Conservation (phyloP, 768 basidiomycete genomes). For the Tremella fuciformis region DNA sequence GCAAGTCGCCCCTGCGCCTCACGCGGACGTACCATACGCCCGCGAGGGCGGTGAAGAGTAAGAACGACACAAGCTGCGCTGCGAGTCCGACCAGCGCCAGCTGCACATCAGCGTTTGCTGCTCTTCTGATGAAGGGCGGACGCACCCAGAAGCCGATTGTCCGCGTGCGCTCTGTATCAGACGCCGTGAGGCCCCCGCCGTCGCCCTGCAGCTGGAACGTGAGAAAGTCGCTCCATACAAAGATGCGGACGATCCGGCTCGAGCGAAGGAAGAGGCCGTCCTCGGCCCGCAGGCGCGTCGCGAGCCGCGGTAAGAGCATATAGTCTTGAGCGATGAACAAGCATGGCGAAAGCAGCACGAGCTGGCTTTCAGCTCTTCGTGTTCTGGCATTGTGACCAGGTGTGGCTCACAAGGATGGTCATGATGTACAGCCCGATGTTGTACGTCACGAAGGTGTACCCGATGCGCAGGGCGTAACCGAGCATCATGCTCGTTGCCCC, state of each 20-base stretch:
- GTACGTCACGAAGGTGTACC: neutral
- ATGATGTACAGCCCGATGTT: constrained; percentile 3
- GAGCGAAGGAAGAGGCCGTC: constrained; percentile 54
- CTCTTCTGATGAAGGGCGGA: no score
- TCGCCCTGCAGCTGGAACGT: constrained; percentile 65
- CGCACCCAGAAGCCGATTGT: constrained; percentile 15
- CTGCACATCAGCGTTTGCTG: neutral
- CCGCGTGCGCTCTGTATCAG: constrained; percentile 9
- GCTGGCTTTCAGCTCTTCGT: neutral
- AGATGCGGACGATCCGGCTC: constrained; percentile 58
- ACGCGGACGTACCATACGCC: neutral
- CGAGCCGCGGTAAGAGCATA: constrained; percentile 63
- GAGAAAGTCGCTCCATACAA: constrained; percentile 63
- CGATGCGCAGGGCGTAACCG: constrained; percentile 13
- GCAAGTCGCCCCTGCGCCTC: neutral
- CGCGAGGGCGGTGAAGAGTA: constrained; percentile 56
- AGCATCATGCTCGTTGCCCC: constrained; percentile 14
- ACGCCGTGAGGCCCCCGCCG: constrained; percentile 20
- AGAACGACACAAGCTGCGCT: constrained; percentile 58
- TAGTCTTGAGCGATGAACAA: constrained; percentile 65
- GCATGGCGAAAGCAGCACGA: constrained; percentile 56
- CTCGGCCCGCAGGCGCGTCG: constrained; percentile 57
- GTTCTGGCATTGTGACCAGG: neutral
- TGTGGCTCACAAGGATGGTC: constrained; percentile 23
- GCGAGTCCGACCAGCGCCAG: neutral